These are phyloP conservation scores for Avena atlantica DNA, from an alignment of 176 grass and related monocot genomes.

Conservation along the genomic window DNA sequence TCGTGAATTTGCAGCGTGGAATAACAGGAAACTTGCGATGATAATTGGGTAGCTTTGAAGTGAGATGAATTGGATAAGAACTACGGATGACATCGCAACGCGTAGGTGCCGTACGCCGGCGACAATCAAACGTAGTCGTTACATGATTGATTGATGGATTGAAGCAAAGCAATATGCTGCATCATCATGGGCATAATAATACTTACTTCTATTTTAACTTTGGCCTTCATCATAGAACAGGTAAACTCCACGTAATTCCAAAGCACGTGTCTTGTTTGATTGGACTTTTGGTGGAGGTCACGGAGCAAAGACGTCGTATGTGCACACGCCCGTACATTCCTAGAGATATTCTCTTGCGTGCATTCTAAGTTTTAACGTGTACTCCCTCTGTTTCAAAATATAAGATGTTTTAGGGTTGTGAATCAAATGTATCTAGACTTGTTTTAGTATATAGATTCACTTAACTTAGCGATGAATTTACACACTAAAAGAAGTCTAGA, in stretches of 20 bases:
- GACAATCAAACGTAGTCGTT: neutral
- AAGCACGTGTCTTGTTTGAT: neutral
- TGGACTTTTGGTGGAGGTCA: neutral
- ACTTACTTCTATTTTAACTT: neutral
- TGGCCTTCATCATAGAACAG: neutral
- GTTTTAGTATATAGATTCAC: too few species aligned
- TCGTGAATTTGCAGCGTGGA: neutral
- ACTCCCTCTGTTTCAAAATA: too few species aligned
- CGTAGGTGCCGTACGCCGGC: neutral
- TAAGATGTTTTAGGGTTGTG: too few species aligned
- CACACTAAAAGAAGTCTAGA: too few species aligned
- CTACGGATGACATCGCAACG: neutral
- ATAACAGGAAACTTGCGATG: neutral
- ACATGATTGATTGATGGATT: neutral
- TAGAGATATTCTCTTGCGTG: neutral
- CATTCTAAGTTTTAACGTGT: too few species aligned
- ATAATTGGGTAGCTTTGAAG: neutral
- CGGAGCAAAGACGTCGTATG: neutral
- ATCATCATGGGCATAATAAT: neutral
- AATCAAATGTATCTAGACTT: too few species aligned
- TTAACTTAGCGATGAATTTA: too few species aligned
- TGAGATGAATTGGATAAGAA: neutral
- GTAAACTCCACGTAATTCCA: conserved; percentile 16
- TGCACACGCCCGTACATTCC: neutral
- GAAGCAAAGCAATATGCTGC: conserved; percentile 34